Percentiles rank a stretch among this genome's conserved stretches.
phyloP scores from a whole-genome alignment of 352 stramenopile genomes.

The Pythium angustatum region DNA sequence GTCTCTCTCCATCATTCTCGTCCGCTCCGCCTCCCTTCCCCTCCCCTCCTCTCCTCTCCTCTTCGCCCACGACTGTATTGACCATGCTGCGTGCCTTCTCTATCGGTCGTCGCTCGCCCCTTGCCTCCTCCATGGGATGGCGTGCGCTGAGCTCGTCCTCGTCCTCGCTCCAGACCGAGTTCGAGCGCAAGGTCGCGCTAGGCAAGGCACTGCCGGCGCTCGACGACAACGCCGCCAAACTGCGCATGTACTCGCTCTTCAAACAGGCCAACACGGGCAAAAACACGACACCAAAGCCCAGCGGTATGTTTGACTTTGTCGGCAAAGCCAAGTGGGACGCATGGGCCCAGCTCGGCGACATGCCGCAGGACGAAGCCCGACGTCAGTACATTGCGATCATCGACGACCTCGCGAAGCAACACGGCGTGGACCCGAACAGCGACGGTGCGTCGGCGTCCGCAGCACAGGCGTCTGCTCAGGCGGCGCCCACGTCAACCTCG shows the following conservation, averaged over 20 bases:
- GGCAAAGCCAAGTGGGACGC: slow-evolving; percentile 83
- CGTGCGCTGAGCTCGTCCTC: slow-evolving; percentile 19
- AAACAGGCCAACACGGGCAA: slow-evolving; percentile 71
- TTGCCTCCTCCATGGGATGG: slow-evolving; percentile 4
- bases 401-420: slow-evolving; percentile 55
- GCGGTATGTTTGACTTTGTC: slow-evolving; percentile 84
- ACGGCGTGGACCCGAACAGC: slow-evolving; percentile 31
- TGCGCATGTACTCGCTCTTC: slow-evolving; percentile 86
- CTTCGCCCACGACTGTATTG: no score
- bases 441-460: background rate
- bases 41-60: background rate
- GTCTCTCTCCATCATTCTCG: no score
- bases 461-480: background rate
- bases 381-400: slow-evolving; percentile 77
- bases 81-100: slow-evolving; percentile 18
- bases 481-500: slow-evolving; percentile 11
- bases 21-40: background rate
- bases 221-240: slow-evolving; percentile 72
- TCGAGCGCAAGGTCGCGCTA: slow-evolving; percentile 60
- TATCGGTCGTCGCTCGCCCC: no score
- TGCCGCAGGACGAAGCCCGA: slow-evolving; percentile 70
- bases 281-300: slow-evolving; percentile 59
- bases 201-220: slow-evolving; percentile 73
- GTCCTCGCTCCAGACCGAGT: slow-evolving; percentile 32
- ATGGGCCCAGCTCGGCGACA: slow-evolving; percentile 66